Conservation (phyloP, 805 yeast species). For the Pichia scutulata region DNA sequence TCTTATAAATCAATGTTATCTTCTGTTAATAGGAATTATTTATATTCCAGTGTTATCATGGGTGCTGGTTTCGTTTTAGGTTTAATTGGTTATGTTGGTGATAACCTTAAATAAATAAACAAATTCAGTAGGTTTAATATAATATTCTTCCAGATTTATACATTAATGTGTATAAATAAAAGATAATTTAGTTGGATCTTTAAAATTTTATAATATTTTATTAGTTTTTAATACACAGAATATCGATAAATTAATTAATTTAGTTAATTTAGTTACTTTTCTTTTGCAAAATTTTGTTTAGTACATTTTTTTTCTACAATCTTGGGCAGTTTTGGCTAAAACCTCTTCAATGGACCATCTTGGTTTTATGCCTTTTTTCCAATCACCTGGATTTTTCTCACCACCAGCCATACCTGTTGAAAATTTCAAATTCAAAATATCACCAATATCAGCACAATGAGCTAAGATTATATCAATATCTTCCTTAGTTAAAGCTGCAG, state of each 20-base stretch:
- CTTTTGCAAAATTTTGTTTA: neutral
- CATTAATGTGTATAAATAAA: no score
- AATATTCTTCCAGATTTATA: no score
- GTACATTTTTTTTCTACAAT: slow-evolving; percentile 32
- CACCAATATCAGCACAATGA: slow-evolving; percentile 73
- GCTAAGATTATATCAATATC: slow-evolving; percentile 78
- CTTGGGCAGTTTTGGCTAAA: slow-evolving; percentile 62
- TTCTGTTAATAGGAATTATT: slow-evolving; percentile 31
- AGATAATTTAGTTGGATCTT: no score
- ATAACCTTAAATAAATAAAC: slow-evolving; percentile 22
- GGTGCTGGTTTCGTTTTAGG: slow-evolving; percentile 42
- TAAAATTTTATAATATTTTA: neutral
- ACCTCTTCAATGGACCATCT: slow-evolving; percentile 78
- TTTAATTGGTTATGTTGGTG: slow-evolving; percentile 53
- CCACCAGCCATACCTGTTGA: slow-evolving; percentile 72
- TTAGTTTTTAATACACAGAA: neutral
- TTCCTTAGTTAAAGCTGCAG: slow-evolving; percentile 85
- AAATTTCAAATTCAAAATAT: slow-evolving; percentile 62
- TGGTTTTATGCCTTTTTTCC: slow-evolving; percentile 46
- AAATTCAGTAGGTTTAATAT: neutral
- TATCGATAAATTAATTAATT: neutral
- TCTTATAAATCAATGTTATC: slow-evolving; percentile 28
- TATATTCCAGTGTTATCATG: slow-evolving; percentile 34
- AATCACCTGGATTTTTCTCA: slow-evolving; percentile 45
- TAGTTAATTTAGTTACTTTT: no score